Evolutionary conservation across 2,329 filamentous ascomycete species (phyloP).

Genomic region (Rutstroemia sydowiana): DNA sequence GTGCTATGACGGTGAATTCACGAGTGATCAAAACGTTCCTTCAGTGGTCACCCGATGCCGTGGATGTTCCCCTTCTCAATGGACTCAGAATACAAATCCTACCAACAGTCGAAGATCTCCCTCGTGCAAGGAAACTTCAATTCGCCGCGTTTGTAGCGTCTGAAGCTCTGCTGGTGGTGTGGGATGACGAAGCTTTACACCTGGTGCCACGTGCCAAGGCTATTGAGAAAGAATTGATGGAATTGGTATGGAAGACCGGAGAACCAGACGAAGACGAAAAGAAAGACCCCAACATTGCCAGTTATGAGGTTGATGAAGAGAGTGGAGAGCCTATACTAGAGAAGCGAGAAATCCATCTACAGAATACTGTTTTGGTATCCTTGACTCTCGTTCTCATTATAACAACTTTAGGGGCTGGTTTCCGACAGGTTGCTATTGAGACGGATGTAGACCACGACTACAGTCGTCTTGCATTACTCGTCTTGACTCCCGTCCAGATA

Average conservation of each 20-base stretch:
- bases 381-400: constrained; percentile 60
- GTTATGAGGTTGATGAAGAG: constrained; percentile 62
- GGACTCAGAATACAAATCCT: constrained; percentile 71
- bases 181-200: constrained; percentile 73
- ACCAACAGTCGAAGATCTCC: constrained; percentile 62
- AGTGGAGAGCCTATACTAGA: constrained; percentile 60
- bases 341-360: constrained; percentile 57
- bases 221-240: constrained; percentile 72
- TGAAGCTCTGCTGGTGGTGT: constrained; percentile 66
- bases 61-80: constrained; percentile 69
- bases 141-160: constrained; percentile 72
- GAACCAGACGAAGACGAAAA: constrained; percentile 49
- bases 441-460: constrained; percentile 57
- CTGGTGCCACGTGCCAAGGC: constrained; percentile 60
- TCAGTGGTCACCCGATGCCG: constrained; percentile 62
- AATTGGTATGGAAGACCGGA: constrained; percentile 63
- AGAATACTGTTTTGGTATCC: constrained; percentile 62
- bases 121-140: constrained; percentile 67
- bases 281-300: constrained; percentile 37
- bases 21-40: constrained; percentile 73
- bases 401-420: constrained; percentile 61
- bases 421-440: constrained; percentile 62
- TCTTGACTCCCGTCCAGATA: constrained; percentile 62
- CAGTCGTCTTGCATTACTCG: constrained; percentile 56
- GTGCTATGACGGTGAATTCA: constrained; percentile 75